phyloP scores from a whole-genome alignment of 2,329 filamentous ascomycete species.

The Triangularia setosa region DNA sequence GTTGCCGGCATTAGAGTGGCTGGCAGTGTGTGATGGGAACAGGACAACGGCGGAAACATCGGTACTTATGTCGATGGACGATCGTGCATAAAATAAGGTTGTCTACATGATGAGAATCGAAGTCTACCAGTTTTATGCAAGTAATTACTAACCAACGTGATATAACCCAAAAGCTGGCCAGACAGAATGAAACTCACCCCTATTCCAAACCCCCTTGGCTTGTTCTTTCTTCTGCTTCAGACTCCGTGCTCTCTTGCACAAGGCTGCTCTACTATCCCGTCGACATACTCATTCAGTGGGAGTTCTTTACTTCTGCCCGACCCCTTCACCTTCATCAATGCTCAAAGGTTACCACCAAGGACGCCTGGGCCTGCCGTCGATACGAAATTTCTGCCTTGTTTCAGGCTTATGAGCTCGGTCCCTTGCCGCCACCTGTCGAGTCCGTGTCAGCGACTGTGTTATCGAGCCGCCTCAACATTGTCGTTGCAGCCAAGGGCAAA shows the following conservation, averaged over 20 bases:
- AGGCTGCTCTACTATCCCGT: neutral
- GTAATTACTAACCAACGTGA: no score
- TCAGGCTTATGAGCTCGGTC: conserved; percentile 8
- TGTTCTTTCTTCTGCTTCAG: neutral
- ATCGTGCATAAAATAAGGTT: no score
- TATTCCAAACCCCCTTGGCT: neutral
- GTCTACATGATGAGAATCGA: no score
- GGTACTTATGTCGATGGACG: no score
- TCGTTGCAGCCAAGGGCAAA: conserved; percentile 19
- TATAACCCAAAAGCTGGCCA: no score
- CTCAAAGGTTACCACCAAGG: neutral
- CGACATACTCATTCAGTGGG: neutral
- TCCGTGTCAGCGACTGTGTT: conserved; percentile 1
- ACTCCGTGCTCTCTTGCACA: neutral
- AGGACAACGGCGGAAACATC: no score
- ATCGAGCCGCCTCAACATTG: neutral
- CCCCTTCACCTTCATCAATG: conserved; percentile 9
- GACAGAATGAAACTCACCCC: neutral
- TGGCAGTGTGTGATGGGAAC: no score
- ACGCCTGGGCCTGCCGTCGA: conserved; percentile 4
- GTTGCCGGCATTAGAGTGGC: no score
- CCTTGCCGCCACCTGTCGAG: neutral
- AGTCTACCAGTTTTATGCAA: no score
- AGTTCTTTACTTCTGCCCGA: conserved; percentile 4
- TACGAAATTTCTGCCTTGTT: neutral